phyloP scores from a whole-genome alignment of 2,329 filamentous ascomycete genomes.

The Diplodia sapinea region DNA sequence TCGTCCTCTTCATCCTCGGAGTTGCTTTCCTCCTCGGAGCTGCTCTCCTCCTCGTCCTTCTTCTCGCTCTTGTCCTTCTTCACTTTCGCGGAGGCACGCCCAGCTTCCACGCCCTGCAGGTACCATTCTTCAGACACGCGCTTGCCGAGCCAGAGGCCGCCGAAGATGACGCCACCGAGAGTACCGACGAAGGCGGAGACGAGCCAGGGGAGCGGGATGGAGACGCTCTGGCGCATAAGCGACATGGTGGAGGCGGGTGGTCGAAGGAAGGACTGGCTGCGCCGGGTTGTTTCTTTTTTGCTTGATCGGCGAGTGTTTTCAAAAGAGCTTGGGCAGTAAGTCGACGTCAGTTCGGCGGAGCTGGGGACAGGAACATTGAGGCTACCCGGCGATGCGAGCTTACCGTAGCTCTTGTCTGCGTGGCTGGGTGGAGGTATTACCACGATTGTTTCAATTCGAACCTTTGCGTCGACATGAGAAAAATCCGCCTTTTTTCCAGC shows the following conservation, averaged over 20 bases:
- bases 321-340: neutral
- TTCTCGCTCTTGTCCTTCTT: conserved; percentile 32
- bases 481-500: neutral
- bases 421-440: neutral
- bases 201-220: conserved; percentile 23
- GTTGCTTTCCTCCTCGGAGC: conserved; percentile 49
- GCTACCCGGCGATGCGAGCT: neutral
- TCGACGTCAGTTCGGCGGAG: conserved; percentile 23
- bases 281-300: neutral
- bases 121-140: conserved; percentile 23
- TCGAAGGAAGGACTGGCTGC: neutral
- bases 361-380: neutral
- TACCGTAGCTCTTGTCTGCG: neutral
- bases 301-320: conserved; percentile 7
- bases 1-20: conserved; percentile 42
- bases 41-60: conserved; percentile 46
- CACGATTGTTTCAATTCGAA: neutral
- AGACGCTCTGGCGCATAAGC: conserved; percentile 5
- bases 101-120: conserved; percentile 17
- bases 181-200: conserved; percentile 19
- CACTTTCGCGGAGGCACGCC: conserved; percentile 34
- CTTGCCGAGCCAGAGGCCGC: conserved; percentile 18
- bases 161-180: conserved; percentile 25
- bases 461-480: neutral
- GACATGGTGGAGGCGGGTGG: conserved; percentile 10